phyloP scores from a whole-genome alignment of 2,329 filamentous ascomycete species.

The Lizonia empirigonia region DNA sequence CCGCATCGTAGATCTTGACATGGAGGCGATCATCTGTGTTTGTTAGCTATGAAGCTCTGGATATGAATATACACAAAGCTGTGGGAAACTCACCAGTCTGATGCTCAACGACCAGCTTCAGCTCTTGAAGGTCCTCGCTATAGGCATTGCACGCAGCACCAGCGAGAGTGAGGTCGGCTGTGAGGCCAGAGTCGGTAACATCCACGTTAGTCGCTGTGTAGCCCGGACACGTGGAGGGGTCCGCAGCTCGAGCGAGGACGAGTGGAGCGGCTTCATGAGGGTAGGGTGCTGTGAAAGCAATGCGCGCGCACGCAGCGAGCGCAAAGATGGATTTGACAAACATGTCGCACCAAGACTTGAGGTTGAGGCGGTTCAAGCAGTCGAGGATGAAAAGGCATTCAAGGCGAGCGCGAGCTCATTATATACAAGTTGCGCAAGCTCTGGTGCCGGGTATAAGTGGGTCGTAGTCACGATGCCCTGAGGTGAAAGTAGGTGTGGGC shows the following conservation, averaged over 20 bases:
- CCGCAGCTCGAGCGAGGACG: slow-evolving; percentile 9
- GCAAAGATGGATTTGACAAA: slow-evolving; percentile 23
- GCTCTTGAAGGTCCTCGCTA: slow-evolving; percentile 61
- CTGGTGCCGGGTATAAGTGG: slow-evolving; percentile 15
- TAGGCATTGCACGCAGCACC: slow-evolving; percentile 68
- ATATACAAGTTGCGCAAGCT: slow-evolving; percentile 4
- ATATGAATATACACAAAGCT: too few relatives aligned
- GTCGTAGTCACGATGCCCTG: slow-evolving; percentile 11
- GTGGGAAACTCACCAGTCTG: slow-evolving; percentile 63
- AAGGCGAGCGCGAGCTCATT: slow-evolving; percentile 1
- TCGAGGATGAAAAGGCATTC: not conserved
- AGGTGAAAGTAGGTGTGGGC: slow-evolving; percentile 5
- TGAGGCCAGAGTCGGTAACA: slow-evolving; percentile 61
- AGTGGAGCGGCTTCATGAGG: slow-evolving; percentile 12
- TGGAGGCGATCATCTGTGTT: slow-evolving; percentile 68
- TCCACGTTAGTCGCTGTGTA: slow-evolving; percentile 69
- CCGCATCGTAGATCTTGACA: slow-evolving; percentile 73
- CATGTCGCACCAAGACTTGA: slow-evolving; percentile 19
- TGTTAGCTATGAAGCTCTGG: not conserved
- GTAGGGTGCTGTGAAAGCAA: slow-evolving; percentile 26
- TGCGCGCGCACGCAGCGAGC: slow-evolving; percentile 22
- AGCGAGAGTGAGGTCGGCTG: slow-evolving; percentile 71
- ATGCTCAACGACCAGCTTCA: slow-evolving; percentile 66
- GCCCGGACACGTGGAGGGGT: slow-evolving; percentile 66
- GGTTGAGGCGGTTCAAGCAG: slow-evolving; percentile 5